phyloP scores from a whole-genome alignment of 179 eudicot species.

The Vitellaria paradoxa region DNA sequence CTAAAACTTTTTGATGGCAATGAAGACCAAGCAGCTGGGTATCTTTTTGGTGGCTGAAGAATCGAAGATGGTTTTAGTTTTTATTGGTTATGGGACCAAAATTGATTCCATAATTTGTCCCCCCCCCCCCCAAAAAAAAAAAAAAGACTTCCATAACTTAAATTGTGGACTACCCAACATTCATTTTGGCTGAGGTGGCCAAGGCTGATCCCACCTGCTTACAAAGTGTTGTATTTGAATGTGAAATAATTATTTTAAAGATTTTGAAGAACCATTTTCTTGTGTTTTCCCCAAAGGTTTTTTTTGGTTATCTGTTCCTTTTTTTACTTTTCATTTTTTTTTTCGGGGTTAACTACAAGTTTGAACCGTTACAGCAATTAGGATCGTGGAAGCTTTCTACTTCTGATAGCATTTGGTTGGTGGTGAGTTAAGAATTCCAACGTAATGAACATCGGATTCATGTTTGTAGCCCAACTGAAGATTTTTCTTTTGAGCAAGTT shows the following conservation, averaged over 20 bases:
- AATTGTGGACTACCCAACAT: neutral
- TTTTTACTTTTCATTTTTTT: too few relatives aligned
- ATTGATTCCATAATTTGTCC: neutral
- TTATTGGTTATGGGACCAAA: neutral
- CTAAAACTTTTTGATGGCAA: constrained; percentile 68
- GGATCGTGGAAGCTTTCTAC: too few relatives aligned
- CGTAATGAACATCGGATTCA: too few relatives aligned
- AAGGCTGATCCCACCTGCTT: neutral
- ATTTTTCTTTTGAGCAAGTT: too few relatives aligned
- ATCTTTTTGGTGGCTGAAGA: constrained; percentile 77
- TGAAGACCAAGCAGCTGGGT: constrained; percentile 90
- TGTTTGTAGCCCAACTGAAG: too few relatives aligned
- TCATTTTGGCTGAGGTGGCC: neutral
- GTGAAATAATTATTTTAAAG: neutral
- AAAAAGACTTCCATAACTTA: neutral
- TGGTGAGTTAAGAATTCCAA: too few relatives aligned
- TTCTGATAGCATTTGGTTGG: too few relatives aligned
- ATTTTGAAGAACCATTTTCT: neutral
- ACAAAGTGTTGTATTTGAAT: neutral
- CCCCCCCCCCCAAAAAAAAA: too few relatives aligned
- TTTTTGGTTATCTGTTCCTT: too few relatives aligned
- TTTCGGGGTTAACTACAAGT: too few relatives aligned
- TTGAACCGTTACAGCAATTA: too few relatives aligned
- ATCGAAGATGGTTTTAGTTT: neutral
- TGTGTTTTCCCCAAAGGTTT: too few relatives aligned